Conservation (phyloP, 257 asterid species). For the Voacanga thouarsii region DNA sequence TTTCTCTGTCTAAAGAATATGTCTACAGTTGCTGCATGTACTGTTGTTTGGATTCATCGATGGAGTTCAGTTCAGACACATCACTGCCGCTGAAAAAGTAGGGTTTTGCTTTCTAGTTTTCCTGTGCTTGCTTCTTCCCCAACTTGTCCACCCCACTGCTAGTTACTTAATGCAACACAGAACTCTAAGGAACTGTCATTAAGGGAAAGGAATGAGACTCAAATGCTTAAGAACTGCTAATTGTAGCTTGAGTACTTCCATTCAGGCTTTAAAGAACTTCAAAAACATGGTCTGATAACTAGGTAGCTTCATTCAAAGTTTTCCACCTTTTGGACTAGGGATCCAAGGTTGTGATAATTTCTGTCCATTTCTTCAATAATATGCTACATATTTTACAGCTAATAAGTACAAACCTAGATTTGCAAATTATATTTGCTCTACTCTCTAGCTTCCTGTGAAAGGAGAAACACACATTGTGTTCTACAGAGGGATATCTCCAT, state of each 20-base stretch:
- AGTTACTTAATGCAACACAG: too few species aligned
- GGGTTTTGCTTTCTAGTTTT: slow-evolving; percentile 7
- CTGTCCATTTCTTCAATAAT: neutral
- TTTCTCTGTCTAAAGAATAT: neutral
- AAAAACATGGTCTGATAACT: too few species aligned
- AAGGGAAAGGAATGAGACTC: too few species aligned
- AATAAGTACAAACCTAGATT: too few species aligned
- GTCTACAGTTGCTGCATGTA: neutral
- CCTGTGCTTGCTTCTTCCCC: neutral
- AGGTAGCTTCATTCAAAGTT: neutral
- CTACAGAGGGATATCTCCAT: too few species aligned
- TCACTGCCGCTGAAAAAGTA: neutral
- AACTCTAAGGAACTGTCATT: too few species aligned
- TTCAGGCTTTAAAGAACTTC: neutral
- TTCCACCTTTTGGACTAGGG: neutral
- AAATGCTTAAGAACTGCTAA: too few species aligned
- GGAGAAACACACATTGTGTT: too few species aligned
- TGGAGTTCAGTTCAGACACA: neutral
- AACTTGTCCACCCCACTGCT: too few species aligned
- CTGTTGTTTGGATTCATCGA: neutral
- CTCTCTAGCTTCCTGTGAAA: too few species aligned
- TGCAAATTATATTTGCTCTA: too few species aligned
- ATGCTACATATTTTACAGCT: too few species aligned
- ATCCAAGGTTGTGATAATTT: neutral
- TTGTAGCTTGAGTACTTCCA: neutral